Base-by-base conservation (phyloP, 208 protist genomes). In the Leishmania martiniquensis region DNA sequence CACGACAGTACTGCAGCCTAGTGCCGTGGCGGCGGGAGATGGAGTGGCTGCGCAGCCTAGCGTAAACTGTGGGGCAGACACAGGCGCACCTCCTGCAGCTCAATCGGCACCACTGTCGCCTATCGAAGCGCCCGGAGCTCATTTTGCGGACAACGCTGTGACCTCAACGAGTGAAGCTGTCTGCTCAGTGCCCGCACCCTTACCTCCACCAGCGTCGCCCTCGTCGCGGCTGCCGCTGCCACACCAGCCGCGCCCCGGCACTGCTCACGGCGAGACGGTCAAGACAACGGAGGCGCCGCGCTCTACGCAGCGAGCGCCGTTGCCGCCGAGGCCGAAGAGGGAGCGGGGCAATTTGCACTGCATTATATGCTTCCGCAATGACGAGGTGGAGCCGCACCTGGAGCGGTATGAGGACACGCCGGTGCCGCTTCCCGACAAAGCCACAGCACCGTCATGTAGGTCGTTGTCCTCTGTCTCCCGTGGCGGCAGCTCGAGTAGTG, bases 291-390 rank as follows among this genome's bases (percentile, higher is more conserved):
- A 51, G 37, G 25, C n/a, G 42, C 42, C 22, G 0, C 65, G 7
- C 10, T 47, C 25, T 69, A 20, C 37, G 65, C 65, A 13, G 32
- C 15, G n/a, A n/a, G 25, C 44, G n/a, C 68, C 29, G 44, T 57
- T 47, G 9, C 57, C 69, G 10, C 65, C 55, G 42, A 76, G 55
- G 22, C 75, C 74, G 75, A 84, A 82, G 82, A 89, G 76, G 76
- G 80, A 84, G 72, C 72, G 77, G 4, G 71, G 79, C 60, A 98
- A 98, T 69, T 75, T 98, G 72, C 91, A 98, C 79, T 98, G 94
- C 68, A 71, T 98, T 10, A 94, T 98, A 32, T 90, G 86, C 66
- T 97, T 97, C 68, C 90, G 94, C 69, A 91, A 86, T 69, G 94
- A 97, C 65, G 75, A 91, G 67, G 88, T 79, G 45, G 92, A 96